Conservation (phyloP, 2,329 filamentous ascomycete genomes). For the Botrytis cinerea region DNA sequence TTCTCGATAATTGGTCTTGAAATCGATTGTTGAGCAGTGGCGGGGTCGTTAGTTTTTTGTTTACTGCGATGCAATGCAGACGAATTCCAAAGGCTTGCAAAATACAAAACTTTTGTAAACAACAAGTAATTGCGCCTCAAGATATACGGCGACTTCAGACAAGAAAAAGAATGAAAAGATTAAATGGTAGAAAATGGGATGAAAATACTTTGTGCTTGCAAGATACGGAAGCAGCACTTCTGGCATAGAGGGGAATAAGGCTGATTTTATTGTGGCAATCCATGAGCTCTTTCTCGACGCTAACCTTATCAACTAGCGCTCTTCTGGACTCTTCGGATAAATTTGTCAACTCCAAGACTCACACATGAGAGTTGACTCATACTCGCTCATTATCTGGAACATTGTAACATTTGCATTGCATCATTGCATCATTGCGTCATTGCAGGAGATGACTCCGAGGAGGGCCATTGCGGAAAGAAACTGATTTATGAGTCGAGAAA, state of each 20-base stretch:
- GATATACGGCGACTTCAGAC: slow-evolving; percentile 41
- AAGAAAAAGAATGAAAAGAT: slow-evolving; percentile 28
- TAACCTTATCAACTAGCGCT: slow-evolving; percentile 9
- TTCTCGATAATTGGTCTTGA: slow-evolving; percentile 12
- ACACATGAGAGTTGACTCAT: slow-evolving; percentile 6
- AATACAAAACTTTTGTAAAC: background rate
- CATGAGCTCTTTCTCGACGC: background rate
- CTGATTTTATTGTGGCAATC: slow-evolving; percentile 24
- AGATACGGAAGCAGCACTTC: background rate
- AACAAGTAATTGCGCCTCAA: slow-evolving; percentile 34
- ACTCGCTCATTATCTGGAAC: slow-evolving; percentile 11
- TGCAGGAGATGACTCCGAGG: slow-evolving; percentile 1
- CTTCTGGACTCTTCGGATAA: slow-evolving; percentile 7
- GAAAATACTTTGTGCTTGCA: background rate
- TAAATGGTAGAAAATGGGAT: slow-evolving; percentile 1
- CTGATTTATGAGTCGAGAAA: background rate
- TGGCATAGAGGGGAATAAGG: background rate
- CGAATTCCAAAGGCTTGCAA: background rate
- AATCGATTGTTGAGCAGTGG: slow-evolving; percentile 21
- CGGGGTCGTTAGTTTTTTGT: slow-evolving; percentile 24
- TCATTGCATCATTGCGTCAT: background rate
- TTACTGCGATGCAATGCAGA: background rate
- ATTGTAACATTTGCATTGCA: background rate
- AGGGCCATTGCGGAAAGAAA: background rate
- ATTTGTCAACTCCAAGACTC: slow-evolving; percentile 19